Base-by-base conservation (phyloP, 2,329 filamentous ascomycete species). In the Akanthomyces muscarius region DNA sequence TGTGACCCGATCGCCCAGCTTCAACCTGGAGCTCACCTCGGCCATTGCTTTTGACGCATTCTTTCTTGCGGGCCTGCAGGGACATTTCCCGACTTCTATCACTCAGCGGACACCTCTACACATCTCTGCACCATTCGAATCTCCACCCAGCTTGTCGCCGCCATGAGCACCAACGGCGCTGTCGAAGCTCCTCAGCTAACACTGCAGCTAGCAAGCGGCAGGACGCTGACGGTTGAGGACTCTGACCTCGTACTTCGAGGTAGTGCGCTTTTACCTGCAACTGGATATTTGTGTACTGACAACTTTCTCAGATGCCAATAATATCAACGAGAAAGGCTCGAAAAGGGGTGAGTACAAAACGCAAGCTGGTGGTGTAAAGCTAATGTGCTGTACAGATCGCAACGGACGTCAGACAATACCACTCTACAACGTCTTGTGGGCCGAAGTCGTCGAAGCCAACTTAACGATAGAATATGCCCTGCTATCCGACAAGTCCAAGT, bases 371-470 rank as follows among this genome's bases (percentile, higher is more conserved):
- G 21, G 18, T 25, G n/a, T 16, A 54, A 28, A 38, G 59, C 58
- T 53, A 61, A 61, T 47, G 41, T 41, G 11, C 18, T 14, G 23
- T 48, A n/a, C 55, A 75, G 73, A 67, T 58, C 63, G 65, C n/a
- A 55, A 63, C 51, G 62, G 67, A 10, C 71, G 68, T 13, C 67
- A 73, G 25, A 69, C 70, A 5, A 89, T 97, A 36, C 87, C 90
- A 2, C 88, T 92, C 65, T 93, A 91, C 78, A 90, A 96, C 72
- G 78, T 97, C 65, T 86, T 97, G 55, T 96, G 91, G 88, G 91
- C 89, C 45, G 87, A 91, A 67, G 73, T 89, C 33, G 78, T 80
- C 55, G 80, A 83, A 51, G 79, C 79, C 61, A 81, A 83, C 36
- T 76, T 97, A 56, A 83, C 83, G 8, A 86, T 98, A 71, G 85